A percentile compares a stretch with the other conserved stretches of the same genome.
Conservation (phyloP, 257 asterid genomes). For the Ilex asprella region DNA sequence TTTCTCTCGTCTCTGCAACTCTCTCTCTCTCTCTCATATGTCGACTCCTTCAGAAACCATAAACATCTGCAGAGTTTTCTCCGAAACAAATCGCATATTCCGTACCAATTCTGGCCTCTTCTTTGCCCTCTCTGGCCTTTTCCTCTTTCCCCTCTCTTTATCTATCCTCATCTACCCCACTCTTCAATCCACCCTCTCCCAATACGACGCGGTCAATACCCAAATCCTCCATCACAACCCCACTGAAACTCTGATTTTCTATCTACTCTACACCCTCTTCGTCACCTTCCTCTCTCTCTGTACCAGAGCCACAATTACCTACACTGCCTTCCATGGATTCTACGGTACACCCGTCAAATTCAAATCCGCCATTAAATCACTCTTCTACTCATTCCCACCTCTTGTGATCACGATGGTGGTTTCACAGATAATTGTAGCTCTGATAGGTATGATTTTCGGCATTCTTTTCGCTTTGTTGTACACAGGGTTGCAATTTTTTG, state of each 20-base stretch:
- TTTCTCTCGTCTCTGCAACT: no score
- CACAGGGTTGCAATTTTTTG: constrained; percentile 17
- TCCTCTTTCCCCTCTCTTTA: constrained; percentile 53
- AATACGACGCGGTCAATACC: constrained; percentile 22
- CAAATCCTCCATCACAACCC: constrained; percentile 16
- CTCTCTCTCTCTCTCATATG: not conserved
- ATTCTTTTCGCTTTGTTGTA: constrained; percentile 5
- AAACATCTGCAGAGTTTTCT: constrained; percentile 46
- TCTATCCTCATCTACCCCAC: constrained; percentile 45
- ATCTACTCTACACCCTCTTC: constrained; percentile 22
- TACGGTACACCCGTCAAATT: constrained; percentile 43
- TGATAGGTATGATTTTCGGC: constrained; percentile 11
- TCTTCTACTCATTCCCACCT: constrained; percentile 34
- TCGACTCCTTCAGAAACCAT: constrained; percentile 16
- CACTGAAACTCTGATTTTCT: constrained; percentile 20
- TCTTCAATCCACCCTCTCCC: constrained; percentile 19
- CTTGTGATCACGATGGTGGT: constrained; percentile 22
- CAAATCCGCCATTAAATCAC: constrained; percentile 38
- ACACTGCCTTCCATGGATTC: constrained; percentile 53
- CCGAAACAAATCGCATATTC: constrained; percentile 54
- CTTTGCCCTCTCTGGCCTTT: constrained; percentile 47
- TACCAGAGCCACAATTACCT: constrained; percentile 45
- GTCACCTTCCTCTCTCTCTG: constrained; percentile 22
- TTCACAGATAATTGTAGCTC: constrained; percentile 5
- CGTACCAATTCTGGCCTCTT: constrained; percentile 58